Evolutionary conservation across 2,329 filamentous ascomycete genomes (phyloP), one percentile per base, ranked within the genome.

Genomic region (Graphium sp.): DNA sequence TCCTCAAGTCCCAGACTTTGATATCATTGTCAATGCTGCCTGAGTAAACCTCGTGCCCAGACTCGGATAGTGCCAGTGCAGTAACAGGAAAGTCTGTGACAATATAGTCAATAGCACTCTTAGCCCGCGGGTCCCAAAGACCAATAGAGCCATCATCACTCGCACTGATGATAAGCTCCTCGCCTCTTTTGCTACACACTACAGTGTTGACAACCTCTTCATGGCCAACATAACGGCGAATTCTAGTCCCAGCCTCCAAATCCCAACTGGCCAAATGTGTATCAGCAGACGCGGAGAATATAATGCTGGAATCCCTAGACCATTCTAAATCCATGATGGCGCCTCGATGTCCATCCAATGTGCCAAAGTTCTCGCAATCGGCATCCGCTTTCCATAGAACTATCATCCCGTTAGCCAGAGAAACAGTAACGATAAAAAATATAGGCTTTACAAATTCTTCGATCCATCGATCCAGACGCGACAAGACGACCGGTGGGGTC

Each of bases 1-100:
- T 95, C 39, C 89, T 74, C 45, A 95, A 56, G 52, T 98, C 89
- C 87, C 89, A 98, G 13, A 92, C 85, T 42, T 85, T 83, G 48
- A 98, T 92, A 41, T 91, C 84, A 46, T 95, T 94, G 55, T 95
- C 89, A 40, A 98, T 94, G 14, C 85, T 81, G 26, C 87, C 87
- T 6, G 81, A 79, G 50, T 89, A 98, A 16, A 98, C 71, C 55
- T 95, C 89, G 48, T 93, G 93, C 12, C 89, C 89, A 2, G 87
- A 84, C 48, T 93, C 84, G 1, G 85, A 77, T n/a, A 95, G 61
- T 11, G 84, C 82, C 5, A 95, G 72, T 0, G 87, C 80, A 2
- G 89, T 95, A 32, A 98, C 73, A 2, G 89, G 89, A 35, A 91
- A 92, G 35, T 89, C 78, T 1, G 85, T 93, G 46, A 87, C 73